Base-by-base conservation (phyloP, 805 yeast species). In the Scheffersomyces coipomensis region DNA sequence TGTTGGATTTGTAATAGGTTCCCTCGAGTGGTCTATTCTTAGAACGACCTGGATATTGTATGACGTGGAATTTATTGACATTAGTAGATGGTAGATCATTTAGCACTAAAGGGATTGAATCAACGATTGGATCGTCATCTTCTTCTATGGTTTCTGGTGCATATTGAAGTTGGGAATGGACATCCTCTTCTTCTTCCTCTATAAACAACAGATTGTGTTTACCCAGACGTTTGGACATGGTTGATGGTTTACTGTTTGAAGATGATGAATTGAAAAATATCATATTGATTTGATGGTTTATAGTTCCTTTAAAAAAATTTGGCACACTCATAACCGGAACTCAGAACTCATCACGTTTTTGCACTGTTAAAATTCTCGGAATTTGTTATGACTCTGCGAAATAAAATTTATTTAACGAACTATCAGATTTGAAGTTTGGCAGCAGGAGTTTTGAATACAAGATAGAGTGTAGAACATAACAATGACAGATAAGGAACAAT, bases 41-140 rank as follows among this genome's bases (percentile, higher is more conserved):
- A 8, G 80, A 69, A 33, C 84, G 65, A 4, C 84, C 83, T 2
- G 86, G 85, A 40, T 58, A 69, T 44, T 70, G 75, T n/a, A 69
- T 39, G 19, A 68, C 43, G 36, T 69, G 73, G 18, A 69, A 45
- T 3, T 66, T 54, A 29, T 58, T 65, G 13, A 51, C 44, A 6
- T 49, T 31, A 19, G 53, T 34, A 15, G 44, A 24, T 0, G 64
- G 60, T 8, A 62, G 42, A 3, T 48, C 37, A 13, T 62, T 59
- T 36, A 68, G 45, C 12, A 49, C 46, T 19, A 69, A 42, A 2
- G 75, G 74, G 5, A 69, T 62, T 16, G 68, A 59, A 31, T 63
- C 67, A 9, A 68, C 52, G 23, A 69, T 52, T 5, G 74, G 74
- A 46, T 69, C 74, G 11, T 62, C 67, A 11, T 55, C 60, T 5